A percentile compares a stretch with the other conserved stretches of the same genome.
Conservation (phyloP, 2,329 filamentous ascomycete species). For the Hypoxylon sp. region DNA sequence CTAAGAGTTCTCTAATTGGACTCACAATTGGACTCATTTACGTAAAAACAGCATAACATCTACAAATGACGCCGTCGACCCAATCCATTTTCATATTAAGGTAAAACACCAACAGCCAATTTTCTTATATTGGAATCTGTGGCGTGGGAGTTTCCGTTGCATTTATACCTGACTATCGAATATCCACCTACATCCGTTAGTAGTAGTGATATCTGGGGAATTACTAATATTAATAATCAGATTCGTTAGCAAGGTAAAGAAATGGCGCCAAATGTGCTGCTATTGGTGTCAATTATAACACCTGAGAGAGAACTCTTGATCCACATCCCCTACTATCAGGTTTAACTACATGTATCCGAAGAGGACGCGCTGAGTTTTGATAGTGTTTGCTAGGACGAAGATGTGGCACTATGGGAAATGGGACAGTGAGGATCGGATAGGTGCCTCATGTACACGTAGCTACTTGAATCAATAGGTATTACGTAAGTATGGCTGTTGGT, state of each 20-base stretch:
- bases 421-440: no score
- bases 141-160: no score
- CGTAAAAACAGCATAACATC: background rate
- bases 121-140: background rate
- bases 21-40: background rate
- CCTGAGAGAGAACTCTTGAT: background rate
- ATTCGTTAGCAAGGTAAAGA: background rate
- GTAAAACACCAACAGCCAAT: background rate
- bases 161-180: background rate
- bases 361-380: no score
- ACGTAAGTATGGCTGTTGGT: background rate
- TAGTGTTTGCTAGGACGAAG: no score
- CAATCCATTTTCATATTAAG: background rate
- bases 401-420: no score
- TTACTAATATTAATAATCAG: background rate
- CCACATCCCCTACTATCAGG: background rate
- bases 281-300: no score
- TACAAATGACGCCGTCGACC: background rate
- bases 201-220: background rate
- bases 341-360: background rate
- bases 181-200: background rate
- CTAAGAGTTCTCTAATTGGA: background rate
- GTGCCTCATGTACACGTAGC: no score
- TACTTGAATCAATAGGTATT: background rate
- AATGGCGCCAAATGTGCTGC: background rate